Evolutionary conservation across 495 filamentous ascomycete genomes (phyloP), one percentile per base, ranked within the genome.

Genomic region (Clohesyomyces aquaticus): DNA sequence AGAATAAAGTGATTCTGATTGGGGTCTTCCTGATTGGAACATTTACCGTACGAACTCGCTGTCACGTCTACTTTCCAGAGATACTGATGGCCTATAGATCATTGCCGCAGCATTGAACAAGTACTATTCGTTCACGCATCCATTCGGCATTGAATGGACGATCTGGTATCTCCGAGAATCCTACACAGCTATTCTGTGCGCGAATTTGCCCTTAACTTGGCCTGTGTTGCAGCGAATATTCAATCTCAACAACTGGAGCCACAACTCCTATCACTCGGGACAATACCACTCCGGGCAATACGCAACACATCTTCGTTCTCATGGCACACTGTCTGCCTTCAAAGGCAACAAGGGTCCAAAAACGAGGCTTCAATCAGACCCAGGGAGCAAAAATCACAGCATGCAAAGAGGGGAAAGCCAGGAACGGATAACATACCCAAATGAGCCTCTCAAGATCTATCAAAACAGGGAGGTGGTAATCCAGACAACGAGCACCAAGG

Each of bases 251-350:
- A 62, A 55, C 53, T 65, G 53, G 57, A 69, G 72, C 78, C 77
- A 89, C 91, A 88, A 90, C 87, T 79, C 88, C 91, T 87, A 89
- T 90, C n/a, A 21, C 27, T 23, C 32, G 2, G 48, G 47, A 26
- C 47, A 38, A 42, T 42, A 53, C n/a, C n/a, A n/a, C n/a, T n/a
- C 32, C 1, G 48, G 47, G 19, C 47, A 38, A 42, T 42, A 53
- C n/a, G 28, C 21, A 42, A 38, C 12, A 9, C 32, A 38, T 14
- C 43, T 29, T 41, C 11, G 47, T 4, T 9, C 47, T 22, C 28
- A 19, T 25, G 23, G 38, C n/a, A 28, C 28, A 29, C 3, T 29
- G 3, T 51, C 58, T 6, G 48, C 22, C 18, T 25, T 46, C 25
- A 61, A 53, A 28, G 53, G 32, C 16, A 3, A 53, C 26, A n/a